Percentiles rank a stretch among this genome's conserved stretches.
These are phyloP conservation scores for Wickerhamiella qilinensis DNA, from an alignment of 805 yeast genomes.

Conservation along the genomic window DNA sequence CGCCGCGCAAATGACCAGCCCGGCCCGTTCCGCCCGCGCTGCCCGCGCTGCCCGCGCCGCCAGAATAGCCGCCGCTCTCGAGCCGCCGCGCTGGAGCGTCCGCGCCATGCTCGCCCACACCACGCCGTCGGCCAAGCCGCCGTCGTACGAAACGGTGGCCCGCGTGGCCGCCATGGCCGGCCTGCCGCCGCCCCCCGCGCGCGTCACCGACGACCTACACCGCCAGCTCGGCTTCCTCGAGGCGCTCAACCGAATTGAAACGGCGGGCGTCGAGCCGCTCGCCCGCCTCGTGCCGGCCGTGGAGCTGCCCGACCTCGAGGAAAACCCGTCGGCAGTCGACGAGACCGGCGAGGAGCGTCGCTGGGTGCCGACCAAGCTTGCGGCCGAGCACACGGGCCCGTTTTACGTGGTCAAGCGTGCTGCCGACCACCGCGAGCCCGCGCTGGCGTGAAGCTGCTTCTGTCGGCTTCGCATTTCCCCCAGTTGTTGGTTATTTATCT, in stretches of 20 bases:
- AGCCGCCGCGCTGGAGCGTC: not conserved
- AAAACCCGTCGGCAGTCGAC: conserved; percentile 7
- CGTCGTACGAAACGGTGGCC: not conserved
- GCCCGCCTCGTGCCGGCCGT: conserved; percentile 14
- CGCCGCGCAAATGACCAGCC: too few species aligned
- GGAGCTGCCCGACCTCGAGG: conserved; percentile 11
- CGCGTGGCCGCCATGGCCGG: conserved; percentile 6
- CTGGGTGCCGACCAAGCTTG: conserved; percentile 19
- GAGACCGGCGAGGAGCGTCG: conserved; percentile 6
- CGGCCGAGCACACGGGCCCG: conserved; percentile 13
- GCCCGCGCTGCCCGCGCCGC: not conserved
- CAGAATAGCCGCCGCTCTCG: not conserved
- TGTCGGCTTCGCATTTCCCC: too few species aligned
- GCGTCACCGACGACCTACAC: conserved; percentile 17
- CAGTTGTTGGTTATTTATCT: too few species aligned
- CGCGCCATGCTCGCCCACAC: not conserved
- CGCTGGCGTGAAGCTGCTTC: too few species aligned
- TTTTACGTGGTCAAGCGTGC: conserved; percentile 15
- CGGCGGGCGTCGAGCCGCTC: conserved; percentile 21
- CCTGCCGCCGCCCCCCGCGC: conserved; percentile 13
- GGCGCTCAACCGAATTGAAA: conserved; percentile 22
- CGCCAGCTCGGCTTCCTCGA: conserved; percentile 26
- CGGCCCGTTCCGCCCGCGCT: too few species aligned
- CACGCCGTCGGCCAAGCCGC: not conserved
- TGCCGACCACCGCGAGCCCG: not conserved